Percentiles rank a stretch among this genome's conserved stretches.
Evolutionary conservation across 2,329 filamentous ascomycete species (phyloP).

Genomic region (Paraphoma sp.): DNA sequence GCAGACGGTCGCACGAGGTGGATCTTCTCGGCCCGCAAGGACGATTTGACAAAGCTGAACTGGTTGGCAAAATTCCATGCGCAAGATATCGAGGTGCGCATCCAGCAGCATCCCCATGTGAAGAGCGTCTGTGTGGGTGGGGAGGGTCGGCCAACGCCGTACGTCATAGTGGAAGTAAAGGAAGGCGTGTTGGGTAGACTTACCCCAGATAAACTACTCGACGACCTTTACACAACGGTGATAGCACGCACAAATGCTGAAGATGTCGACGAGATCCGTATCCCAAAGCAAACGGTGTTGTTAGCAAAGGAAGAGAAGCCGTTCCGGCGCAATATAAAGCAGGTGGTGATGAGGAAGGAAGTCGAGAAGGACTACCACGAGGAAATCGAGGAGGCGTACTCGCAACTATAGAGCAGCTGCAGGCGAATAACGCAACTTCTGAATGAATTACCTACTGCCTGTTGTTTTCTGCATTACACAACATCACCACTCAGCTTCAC

Average conservation of each 20-base stretch:
- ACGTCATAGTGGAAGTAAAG: conserved; percentile 22
- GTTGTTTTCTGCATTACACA: too few relatives aligned
- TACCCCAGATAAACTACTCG: conserved; percentile 8
- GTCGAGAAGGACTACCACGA: conserved; percentile 22
- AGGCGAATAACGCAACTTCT: not conserved
- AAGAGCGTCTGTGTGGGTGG: conserved; percentile 21
- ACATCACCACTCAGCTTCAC: too few relatives aligned
- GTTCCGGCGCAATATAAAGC: conserved; percentile 19
- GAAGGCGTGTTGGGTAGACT: conserved; percentile 14
- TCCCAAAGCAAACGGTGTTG: conserved; percentile 21
- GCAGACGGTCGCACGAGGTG: conserved; percentile 23
- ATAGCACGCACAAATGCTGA: conserved; percentile 6
- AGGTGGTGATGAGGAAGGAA: conserved; percentile 16
- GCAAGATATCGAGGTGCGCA: conserved; percentile 17
- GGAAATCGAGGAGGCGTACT: conserved; percentile 26
- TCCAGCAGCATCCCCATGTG: conserved; percentile 17
- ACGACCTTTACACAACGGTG: conserved; percentile 11
- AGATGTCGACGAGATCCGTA: conserved; percentile 12
- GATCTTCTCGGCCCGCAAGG: conserved; percentile 21
- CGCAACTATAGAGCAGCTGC: conserved; percentile 3
- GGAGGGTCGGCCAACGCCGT: conserved; percentile 19
- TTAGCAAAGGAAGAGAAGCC: conserved; percentile 18
- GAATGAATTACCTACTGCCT: not conserved
- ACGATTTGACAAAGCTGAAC: conserved; percentile 29
- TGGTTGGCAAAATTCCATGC: conserved; percentile 28